Percentiles rank a stretch among this genome's conserved stretches.
These are phyloP conservation scores for Solanum hybrid DNA, from an alignment of 305 asterid genomes.

Conservation along the genomic window DNA sequence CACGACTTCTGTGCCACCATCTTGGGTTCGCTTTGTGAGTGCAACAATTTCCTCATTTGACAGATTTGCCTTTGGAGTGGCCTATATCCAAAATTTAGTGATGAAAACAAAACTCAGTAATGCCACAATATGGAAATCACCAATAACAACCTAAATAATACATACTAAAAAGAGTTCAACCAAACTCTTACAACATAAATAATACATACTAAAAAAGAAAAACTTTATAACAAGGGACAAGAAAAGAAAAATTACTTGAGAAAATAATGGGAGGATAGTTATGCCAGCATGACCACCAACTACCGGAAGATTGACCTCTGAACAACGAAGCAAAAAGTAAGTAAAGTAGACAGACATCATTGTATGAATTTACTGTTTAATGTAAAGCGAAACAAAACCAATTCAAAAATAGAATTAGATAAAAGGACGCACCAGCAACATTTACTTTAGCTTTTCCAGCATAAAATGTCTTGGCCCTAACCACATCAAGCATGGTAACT, in stretches of 20 bases:
- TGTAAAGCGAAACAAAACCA: background rate
- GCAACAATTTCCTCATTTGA: constrained; percentile 54
- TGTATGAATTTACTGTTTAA: background rate
- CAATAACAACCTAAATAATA: background rate
- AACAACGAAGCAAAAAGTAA: background rate
- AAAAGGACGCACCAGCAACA: constrained; percentile 52
- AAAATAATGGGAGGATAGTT: constrained; percentile 81
- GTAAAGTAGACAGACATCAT: background rate
- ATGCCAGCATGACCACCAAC: constrained; percentile 86
- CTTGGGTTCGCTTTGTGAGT: constrained; percentile 87
- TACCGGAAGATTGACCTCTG: constrained; percentile 75
- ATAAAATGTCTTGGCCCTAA: constrained; percentile 80
- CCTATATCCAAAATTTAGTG: constrained; percentile 23
- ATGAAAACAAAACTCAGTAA: background rate
- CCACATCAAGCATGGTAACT: constrained; percentile 95
- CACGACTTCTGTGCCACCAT: constrained; percentile 95
- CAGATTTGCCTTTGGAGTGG: constrained; percentile 65
- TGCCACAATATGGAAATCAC: background rate
- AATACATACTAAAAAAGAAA: background rate
- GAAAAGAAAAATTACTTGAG: constrained; percentile 40
- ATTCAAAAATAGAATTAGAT: background rate
- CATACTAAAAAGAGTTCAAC: background rate
- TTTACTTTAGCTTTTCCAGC: constrained; percentile 72
- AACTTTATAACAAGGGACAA: background rate
- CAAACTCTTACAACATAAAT: background rate